Conservation (phyloP, 345 rosid genomes). For the Corymbia maculata region DNA sequence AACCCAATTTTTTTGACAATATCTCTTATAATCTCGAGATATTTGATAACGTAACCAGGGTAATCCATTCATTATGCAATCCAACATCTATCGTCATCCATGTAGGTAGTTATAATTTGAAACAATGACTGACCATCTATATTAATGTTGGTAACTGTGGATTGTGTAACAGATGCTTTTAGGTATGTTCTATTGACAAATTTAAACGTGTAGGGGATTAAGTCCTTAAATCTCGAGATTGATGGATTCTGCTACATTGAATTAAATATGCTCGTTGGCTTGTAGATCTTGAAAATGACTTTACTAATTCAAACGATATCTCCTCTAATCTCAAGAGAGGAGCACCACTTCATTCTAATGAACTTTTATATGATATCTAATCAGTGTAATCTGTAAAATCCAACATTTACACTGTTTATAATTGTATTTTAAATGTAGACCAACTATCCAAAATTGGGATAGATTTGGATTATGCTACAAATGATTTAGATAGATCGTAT, state of each 20-base stretch:
- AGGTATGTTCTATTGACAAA: neutral
- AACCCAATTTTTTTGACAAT: neutral
- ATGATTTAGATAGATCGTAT: neutral
- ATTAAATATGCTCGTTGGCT: neutral
- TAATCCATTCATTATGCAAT: neutral
- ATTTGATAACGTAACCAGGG: neutral
- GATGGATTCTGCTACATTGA: neutral
- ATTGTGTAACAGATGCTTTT: neutral
- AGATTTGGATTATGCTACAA: neutral
- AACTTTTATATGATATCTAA: neutral
- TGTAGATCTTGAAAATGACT: neutral
- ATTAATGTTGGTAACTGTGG: too few relatives aligned
- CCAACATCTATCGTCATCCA: neutral
- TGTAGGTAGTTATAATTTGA: neutral
- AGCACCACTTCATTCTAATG: neutral
- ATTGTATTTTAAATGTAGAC: neutral
- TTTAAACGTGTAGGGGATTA: neutral
- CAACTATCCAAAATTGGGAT: neutral
- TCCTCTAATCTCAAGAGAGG: neutral
- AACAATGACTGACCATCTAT: neutral
- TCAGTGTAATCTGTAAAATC: neutral
- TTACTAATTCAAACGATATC: neutral
- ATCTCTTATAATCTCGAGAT: neutral
- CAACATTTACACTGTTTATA: neutral
- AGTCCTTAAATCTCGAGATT: neutral